phyloP scores from a whole-genome alignment of 805 yeast species.

The Hanseniaspora lindneri region DNA sequence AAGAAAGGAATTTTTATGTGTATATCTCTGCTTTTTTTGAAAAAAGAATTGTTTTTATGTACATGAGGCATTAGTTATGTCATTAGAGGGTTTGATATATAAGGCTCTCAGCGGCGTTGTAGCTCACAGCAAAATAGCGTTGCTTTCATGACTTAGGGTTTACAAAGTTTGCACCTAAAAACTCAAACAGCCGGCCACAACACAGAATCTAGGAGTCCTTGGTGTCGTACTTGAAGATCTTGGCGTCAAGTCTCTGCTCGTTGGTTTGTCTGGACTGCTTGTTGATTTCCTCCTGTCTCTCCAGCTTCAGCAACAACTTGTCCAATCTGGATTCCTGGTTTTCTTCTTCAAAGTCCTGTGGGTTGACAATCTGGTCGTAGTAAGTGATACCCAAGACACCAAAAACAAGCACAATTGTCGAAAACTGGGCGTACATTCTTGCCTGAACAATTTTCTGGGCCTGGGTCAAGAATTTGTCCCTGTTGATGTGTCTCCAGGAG shows the following conservation, averaged over 20 bases:
- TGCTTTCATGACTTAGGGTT: too few species aligned
- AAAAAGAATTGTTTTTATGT: too few species aligned
- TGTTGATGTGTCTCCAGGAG: constrained; percentile 61
- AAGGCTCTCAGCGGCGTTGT: too few species aligned
- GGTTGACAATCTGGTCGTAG: constrained; percentile 48
- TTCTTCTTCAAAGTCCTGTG: constrained; percentile 21
- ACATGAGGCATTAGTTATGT: neutral
- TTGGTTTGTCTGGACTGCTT: constrained; percentile 21
- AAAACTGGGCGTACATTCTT: constrained; percentile 80
- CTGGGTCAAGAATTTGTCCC: constrained; percentile 60
- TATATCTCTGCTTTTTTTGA: too few species aligned
- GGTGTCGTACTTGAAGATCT: constrained; percentile 25
- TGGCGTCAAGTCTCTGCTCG: constrained; percentile 32
- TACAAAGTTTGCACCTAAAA: too few species aligned
- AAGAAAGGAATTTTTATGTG: too few species aligned
- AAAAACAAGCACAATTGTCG: constrained; percentile 58
- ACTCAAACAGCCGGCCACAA: too few species aligned
- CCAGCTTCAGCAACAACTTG: constrained; percentile 29
- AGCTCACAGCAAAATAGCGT: too few species aligned
- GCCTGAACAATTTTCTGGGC: constrained; percentile 79
- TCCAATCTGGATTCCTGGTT: constrained; percentile 36
- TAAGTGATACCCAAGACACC: constrained; percentile 57
- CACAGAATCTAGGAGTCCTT: too few species aligned
- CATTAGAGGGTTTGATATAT: neutral
- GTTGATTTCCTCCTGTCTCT: constrained; percentile 34